These are phyloP conservation scores for Pseudogymnoascus sp. DNA, from an alignment of 2,329 filamentous ascomycete species.

Conservation along the genomic window DNA sequence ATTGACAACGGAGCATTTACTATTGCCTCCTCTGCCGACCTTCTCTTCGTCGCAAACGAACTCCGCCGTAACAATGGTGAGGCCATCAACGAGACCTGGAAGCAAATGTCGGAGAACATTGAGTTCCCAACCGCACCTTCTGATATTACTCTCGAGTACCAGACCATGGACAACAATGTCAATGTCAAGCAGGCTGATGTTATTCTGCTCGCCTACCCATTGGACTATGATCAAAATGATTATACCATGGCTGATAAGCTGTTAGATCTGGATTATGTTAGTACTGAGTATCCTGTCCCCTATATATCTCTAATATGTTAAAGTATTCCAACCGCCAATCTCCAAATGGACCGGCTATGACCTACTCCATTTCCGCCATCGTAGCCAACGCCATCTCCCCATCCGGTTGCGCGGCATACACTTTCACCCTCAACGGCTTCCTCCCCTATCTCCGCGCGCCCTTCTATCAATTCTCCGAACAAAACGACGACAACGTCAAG, in stretches of 20 bases:
- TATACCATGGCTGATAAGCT: conserved; percentile 39
- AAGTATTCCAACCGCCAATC: conserved; percentile 61
- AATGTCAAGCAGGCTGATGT: conserved; percentile 65
- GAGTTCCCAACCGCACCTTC: conserved; percentile 45
- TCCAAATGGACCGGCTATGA: conserved; percentile 62
- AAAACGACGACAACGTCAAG: conserved; percentile 51
- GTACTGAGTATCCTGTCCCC: conserved; percentile 16
- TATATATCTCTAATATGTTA: conserved; percentile 13
- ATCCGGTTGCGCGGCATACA: conserved; percentile 60
- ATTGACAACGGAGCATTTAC: conserved; percentile 60
- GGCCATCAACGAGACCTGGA: conserved; percentile 48
- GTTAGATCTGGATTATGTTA: conserved; percentile 52
- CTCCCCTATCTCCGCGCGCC: conserved; percentile 57
- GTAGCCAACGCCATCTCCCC: conserved; percentile 56
- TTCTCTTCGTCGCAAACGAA: conserved; percentile 39
- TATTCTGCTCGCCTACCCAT: conserved; percentile 56
- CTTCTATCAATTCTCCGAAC: conserved; percentile 65
- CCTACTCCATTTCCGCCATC: conserved; percentile 61
- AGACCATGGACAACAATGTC: conserved; percentile 57
- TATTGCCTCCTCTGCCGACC: conserved; percentile 32
- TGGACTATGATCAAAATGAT: conserved; percentile 51
- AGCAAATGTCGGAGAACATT: conserved; percentile 47
- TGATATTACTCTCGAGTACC: conserved; percentile 55
- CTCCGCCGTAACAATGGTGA: conserved; percentile 19
- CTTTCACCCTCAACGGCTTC: conserved; percentile 55